Evolutionary conservation across 2,329 filamentous ascomycete genomes (phyloP).

Genomic region (Apiospora rasikravindrae): DNA sequence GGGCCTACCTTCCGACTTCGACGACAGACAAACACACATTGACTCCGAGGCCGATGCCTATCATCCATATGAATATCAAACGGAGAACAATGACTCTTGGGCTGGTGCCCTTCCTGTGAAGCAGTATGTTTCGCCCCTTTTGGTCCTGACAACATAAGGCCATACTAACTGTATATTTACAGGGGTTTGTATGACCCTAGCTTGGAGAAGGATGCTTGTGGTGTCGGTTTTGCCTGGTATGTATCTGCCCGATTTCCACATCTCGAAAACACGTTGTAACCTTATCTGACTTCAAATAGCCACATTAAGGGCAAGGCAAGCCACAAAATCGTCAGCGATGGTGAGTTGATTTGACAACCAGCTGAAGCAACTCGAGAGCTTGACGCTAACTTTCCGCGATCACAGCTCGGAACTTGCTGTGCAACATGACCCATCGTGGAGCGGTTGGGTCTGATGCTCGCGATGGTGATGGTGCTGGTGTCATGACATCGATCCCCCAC

Average conservation of each 20-base stretch:
- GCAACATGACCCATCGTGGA: conserved; percentile 99
- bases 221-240: conserved; percentile 98
- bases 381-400: conserved; percentile 39
- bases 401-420: conserved; percentile 86
- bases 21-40: conserved; percentile 69
- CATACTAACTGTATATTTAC: conserved; percentile 26
- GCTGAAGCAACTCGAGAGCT: neutral
- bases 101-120: conserved; percentile 94
- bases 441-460: conserved; percentile 96
- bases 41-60: conserved; percentile 66
- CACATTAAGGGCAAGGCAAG: conserved; percentile 97
- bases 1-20: conserved; percentile 69
- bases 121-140: conserved; percentile 61
- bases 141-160: neutral
- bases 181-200: conserved; percentile 92
- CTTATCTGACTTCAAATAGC: conserved; percentile 50
- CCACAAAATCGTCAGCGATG: conserved; percentile 99
- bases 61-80: conserved; percentile 83
- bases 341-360: conserved; percentile 54
- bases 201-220: conserved; percentile 98
- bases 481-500: conserved; percentile 99
- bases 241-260: neutral
- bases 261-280: neutral
- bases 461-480: conserved; percentile 97
- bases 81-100: conserved; percentile 86